Base-by-base conservation (phyloP, 2,329 filamentous ascomycete genomes). In the Talaromyces sp. region DNA sequence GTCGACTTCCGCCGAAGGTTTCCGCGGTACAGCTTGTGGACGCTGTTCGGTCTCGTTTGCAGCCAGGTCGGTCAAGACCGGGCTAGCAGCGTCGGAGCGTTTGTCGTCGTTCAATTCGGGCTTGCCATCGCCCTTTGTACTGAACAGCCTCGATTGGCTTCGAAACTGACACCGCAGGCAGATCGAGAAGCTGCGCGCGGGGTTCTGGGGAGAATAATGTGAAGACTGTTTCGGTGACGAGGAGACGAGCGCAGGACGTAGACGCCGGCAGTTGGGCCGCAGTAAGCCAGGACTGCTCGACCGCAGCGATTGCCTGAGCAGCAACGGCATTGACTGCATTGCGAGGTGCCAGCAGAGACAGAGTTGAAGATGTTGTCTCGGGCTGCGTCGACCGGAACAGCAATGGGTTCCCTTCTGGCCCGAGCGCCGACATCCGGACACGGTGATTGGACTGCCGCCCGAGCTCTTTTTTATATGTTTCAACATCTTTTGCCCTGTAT, bases 131-230 rank as follows among this genome's bases (percentile, higher is more conserved):
- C 63, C 66, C 42, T 73, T 69, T 55, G 68, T 68, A 51, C 72
- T 73, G 18, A 69, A 72, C 28, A 61, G 56, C 34, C 65, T 62
- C 9, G 66, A 65, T n/a, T 72, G 72, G 40, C 63, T 68, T 54
- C 75, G 75, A 60, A 76, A 76, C 62, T 73, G 77, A 50, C 78
- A 80, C 74, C 74, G 75, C 65, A 78, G 58, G 65, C 79, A 81
- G 61, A 73, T 72, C 59, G 77, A 76, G 68, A 75, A 74, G 52
- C 58, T 65, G 65, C 72, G 69, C 61, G 65, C 61, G 61, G 67
- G 59, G 61, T 66, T 66, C 61, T 62, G 62, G 61, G 58, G 57
- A 59, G 63, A 62, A 60, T 27, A 66, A 56, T 65, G 69, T 63
- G 61, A 67, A 51, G 53, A 54, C 56, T 65, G 68, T 61, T 68